Evolutionary conservation across 148 eudicot species (phyloP).

Genomic region (Spergularia marina): DNA sequence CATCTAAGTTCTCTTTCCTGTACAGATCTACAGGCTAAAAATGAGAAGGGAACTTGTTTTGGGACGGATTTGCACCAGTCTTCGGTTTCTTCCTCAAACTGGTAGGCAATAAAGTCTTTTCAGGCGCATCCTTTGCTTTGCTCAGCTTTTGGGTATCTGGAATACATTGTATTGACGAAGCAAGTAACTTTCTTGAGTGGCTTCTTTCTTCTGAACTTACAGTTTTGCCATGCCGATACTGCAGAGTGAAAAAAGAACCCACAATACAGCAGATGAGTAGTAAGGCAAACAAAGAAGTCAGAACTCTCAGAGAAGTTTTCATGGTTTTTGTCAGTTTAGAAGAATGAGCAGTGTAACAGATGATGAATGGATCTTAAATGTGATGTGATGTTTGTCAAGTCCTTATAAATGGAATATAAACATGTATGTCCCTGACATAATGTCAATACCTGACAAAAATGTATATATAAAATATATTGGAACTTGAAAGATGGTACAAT

Average conservation of each 20-base stretch:
- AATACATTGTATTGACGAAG: not conserved
- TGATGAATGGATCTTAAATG: constrained; percentile 17
- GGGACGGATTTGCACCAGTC: constrained; percentile 24
- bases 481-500: constrained; percentile 12
- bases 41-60: constrained; percentile 29
- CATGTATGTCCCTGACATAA: constrained; percentile 24
- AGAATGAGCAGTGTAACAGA: constrained; percentile 8
- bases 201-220: constrained; percentile 13
- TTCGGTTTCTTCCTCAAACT: constrained; percentile 25
- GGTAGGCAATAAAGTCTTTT: constrained; percentile 13
- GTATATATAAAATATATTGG: constrained; percentile 12
- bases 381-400: constrained; percentile 17
- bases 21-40: constrained; percentile 24
- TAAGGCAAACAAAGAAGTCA: constrained; percentile 22
- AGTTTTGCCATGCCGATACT: not conserved
- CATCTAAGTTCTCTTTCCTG: constrained; percentile 3
- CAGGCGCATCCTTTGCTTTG: not conserved
- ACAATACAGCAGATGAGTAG: constrained; percentile 22
- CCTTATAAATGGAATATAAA: constrained; percentile 17
- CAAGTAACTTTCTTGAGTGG: constrained; percentile 28
- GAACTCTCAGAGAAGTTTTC: constrained; percentile 27
- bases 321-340: constrained; percentile 27
- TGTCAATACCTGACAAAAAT: constrained; percentile 27
- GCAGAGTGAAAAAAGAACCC: constrained; percentile 12
- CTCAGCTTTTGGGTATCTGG: constrained; percentile 12